Conservation (phyloP, 2,329 filamentous ascomycete genomes). For the Penicillium freii region DNA sequence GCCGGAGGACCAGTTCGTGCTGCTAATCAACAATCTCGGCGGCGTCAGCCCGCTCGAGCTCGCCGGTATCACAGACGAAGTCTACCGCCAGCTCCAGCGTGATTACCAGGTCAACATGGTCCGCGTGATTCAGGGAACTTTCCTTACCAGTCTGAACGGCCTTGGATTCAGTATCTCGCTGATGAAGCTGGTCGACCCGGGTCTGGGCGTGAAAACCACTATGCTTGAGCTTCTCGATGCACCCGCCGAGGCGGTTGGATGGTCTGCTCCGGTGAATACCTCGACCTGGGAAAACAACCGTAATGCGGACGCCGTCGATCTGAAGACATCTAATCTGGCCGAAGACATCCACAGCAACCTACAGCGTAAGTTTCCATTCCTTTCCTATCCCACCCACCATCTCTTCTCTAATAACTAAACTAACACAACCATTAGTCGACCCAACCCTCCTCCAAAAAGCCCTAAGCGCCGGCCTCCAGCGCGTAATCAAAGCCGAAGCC, state of each 20-base stretch:
- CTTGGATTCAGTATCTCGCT: slow-evolving; percentile 69
- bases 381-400: not conserved
- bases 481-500: slow-evolving; percentile 62
- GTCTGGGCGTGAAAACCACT: slow-evolving; percentile 52
- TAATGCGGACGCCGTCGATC: slow-evolving; percentile 43
- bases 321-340: slow-evolving; percentile 42
- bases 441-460: slow-evolving; percentile 51
- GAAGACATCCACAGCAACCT: slow-evolving; percentile 55
- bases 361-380: slow-evolving; percentile 40
- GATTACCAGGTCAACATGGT: slow-evolving; percentile 61
- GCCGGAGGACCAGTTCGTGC: slow-evolving; percentile 59
- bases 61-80: slow-evolving; percentile 65
- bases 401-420: slow-evolving; percentile 1
- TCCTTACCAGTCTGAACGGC: slow-evolving; percentile 70
- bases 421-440: slow-evolving; percentile 44
- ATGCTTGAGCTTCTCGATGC: slow-evolving; percentile 67
- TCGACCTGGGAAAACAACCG: slow-evolving; percentile 57
- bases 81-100: slow-evolving; percentile 58
- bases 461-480: slow-evolving; percentile 55
- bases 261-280: slow-evolving; percentile 60
- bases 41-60: slow-evolving; percentile 66
- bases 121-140: slow-evolving; percentile 63
- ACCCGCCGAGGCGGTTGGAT: slow-evolving; percentile 65
- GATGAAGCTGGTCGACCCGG: slow-evolving; percentile 61
- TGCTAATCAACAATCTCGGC: slow-evolving; percentile 69